A percentile compares a stretch with the other conserved stretches of the same genome.
Evolutionary conservation across 208 protist genomes (phyloP).

Genomic region (Leishmania martiniquensis): DNA sequence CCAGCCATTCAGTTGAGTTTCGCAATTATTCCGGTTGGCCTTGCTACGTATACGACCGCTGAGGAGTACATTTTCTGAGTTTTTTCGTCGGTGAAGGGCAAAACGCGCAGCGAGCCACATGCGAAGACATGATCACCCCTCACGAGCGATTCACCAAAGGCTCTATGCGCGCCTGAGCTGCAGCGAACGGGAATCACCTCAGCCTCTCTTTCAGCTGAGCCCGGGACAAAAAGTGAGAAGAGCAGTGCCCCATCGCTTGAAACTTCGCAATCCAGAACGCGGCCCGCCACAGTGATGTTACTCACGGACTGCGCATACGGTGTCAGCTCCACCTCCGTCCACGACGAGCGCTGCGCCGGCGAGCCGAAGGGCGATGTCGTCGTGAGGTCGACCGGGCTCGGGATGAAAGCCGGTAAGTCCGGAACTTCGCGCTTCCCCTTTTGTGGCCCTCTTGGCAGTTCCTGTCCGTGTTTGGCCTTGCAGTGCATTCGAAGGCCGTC

Average conservation of each 20-base stretch:
- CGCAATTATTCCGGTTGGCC: conserved; percentile 23
- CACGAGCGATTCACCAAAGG: conserved; percentile 22
- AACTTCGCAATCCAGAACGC: conserved; percentile 46
- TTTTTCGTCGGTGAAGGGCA: conserved; percentile 52
- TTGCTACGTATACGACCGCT: conserved; percentile 65
- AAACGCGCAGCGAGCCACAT: conserved; percentile 63
- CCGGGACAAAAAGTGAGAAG: conserved; percentile 60
- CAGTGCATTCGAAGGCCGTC: conserved; percentile 79
- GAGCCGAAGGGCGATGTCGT: conserved; percentile 80
- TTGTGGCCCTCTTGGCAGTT: conserved; percentile 33
- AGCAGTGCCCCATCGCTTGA: conserved; percentile 34
- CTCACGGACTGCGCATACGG: conserved; percentile 72
- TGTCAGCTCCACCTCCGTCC: conserved; percentile 75
- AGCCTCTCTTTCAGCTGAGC: conserved; percentile 23
- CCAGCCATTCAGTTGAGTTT: conserved; percentile 9
- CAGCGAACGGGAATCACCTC: conserved; percentile 73
- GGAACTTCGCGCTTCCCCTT: conserved; percentile 12
- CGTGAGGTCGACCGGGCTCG: conserved; percentile 87
- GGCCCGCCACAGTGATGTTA: conserved; percentile 69
- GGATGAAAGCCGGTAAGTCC: conserved; percentile 83
- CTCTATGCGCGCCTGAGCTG: conserved; percentile 17
- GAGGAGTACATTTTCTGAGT: conserved; percentile 57
- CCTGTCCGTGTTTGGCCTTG: conserved; percentile 78
- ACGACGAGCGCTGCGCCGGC: conserved; percentile 30
- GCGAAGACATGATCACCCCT: conserved; percentile 62